These are phyloP conservation scores for Deuterostichococcus epilithicus DNA, from an alignment of 139 green algal genomes.

Conservation along the genomic window DNA sequence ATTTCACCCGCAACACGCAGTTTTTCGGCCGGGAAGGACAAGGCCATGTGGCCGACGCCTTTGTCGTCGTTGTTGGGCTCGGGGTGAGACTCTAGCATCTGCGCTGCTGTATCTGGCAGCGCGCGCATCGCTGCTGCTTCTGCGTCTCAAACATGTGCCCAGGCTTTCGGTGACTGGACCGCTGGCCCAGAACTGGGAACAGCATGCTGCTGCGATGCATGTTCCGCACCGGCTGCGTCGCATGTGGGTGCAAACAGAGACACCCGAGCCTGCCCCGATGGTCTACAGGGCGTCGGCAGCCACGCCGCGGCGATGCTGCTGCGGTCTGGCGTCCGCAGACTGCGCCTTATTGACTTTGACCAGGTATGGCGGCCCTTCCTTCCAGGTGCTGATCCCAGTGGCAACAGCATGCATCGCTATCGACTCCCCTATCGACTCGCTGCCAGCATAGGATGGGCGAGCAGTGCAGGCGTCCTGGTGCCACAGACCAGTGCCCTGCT, in stretches of 20 bases:
- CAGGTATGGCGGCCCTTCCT: too few species aligned
- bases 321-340: conserved; percentile 79
- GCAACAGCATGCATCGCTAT: too few species aligned
- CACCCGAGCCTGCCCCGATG: background rate
- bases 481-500: too few species aligned
- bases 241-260: too few species aligned
- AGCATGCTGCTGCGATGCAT: background rate
- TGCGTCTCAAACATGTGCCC: background rate
- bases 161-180: background rate
- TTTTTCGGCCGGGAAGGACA: conserved; percentile 88
- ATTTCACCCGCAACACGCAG: conserved; percentile 90
- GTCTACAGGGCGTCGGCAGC: conserved; percentile 84
- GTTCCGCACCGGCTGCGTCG: too few species aligned
- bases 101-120: background rate
- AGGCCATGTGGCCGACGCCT: conserved; percentile 48
- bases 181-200: background rate
- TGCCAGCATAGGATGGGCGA: background rate
- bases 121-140: background rate
- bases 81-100: conserved; percentile 53
- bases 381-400: too few species aligned
- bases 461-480: too few species aligned
- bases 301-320: conserved; percentile 93
- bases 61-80: conserved; percentile 92
- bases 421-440: background rate
- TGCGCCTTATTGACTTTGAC: conserved; percentile 97